Evolutionary conservation across 2,329 filamentous ascomycete genomes (phyloP).

Genomic region (Fusarium brevicatenulatum): DNA sequence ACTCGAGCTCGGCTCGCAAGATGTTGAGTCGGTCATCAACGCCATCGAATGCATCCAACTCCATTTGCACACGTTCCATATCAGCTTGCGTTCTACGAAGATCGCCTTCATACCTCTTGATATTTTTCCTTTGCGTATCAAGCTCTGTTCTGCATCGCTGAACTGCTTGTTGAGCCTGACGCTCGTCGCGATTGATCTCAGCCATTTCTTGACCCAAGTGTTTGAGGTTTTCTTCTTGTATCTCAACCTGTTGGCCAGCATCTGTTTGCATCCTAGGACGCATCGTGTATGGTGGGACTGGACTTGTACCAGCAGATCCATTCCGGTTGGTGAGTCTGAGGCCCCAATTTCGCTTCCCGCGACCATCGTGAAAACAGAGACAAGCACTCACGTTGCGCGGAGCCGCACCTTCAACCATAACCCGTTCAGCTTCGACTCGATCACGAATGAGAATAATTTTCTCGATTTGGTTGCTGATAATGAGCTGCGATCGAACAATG

Average conservation of each 20-base stretch:
- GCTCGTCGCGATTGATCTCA: slow-evolving; percentile 60
- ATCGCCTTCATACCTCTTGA: slow-evolving; percentile 59
- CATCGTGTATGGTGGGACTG: slow-evolving; percentile 58
- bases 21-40: slow-evolving; percentile 73
- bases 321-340: slow-evolving; percentile 63
- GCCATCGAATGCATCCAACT: slow-evolving; percentile 73
- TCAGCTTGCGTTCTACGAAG: slow-evolving; percentile 70
- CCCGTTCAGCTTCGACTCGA: slow-evolving; percentile 70
- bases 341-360: slow-evolving; percentile 64
- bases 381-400: slow-evolving; percentile 79
- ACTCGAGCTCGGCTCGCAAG: slow-evolving; percentile 66
- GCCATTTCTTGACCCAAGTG: slow-evolving; percentile 66
- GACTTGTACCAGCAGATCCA: slow-evolving; percentile 55
- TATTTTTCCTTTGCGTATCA: slow-evolving; percentile 54
- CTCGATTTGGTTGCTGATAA: slow-evolving; percentile 86
- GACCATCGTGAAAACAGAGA: slow-evolving; percentile 73
- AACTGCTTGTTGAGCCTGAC: slow-evolving; percentile 58
- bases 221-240: slow-evolving; percentile 60
- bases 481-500: slow-evolving; percentile 79
- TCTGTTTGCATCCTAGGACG: slow-evolving; percentile 83
- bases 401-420: slow-evolving; percentile 72
- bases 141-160: slow-evolving; percentile 59
- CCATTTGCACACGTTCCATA: slow-evolving; percentile 61
- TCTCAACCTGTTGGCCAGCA: slow-evolving; percentile 70
- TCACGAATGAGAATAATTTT: slow-evolving; percentile 82